Conservation (phyloP, 371 early-diverging fungal species). For the Rhizopus delemar region DNA sequence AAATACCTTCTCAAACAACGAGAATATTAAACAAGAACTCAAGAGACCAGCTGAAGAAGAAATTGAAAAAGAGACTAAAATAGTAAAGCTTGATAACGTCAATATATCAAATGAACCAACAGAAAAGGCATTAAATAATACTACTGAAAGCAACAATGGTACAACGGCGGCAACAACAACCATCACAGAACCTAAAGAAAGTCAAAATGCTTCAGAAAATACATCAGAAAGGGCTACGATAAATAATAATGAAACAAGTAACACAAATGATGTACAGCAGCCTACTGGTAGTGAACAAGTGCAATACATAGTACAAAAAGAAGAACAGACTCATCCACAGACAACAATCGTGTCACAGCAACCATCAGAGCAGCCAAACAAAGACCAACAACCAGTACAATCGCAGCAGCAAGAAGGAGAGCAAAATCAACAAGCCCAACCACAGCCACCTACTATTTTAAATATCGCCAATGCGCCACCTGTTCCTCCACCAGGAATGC, state of each 20-base stretch:
- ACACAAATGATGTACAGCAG: not conserved
- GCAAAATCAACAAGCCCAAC: not conserved
- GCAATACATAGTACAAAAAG: not conserved
- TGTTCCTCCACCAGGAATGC: slow-evolving; percentile 27
- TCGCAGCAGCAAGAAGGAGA: not conserved
- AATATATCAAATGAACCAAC: not conserved
- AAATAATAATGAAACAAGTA: not conserved
- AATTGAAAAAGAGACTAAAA: slow-evolving; percentile 13
- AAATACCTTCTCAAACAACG: not conserved
- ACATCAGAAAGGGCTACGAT: not conserved
- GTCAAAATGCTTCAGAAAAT: too few relatives aligned
- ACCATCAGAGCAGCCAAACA: not conserved
- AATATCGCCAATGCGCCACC: slow-evolving; percentile 13
- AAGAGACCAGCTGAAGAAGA: slow-evolving; percentile 6
- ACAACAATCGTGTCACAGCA: not conserved
- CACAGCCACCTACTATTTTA: slow-evolving; percentile 9
- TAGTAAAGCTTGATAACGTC: slow-evolving; percentile 8
- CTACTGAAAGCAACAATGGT: not conserved
- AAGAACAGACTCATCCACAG: slow-evolving; percentile 4
- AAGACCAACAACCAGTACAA: not conserved
- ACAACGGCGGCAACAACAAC: not conserved
- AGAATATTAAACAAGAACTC: not conserved
- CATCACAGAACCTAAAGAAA: too few relatives aligned
- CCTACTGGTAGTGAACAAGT: too few relatives aligned
- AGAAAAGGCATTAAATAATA: not conserved